Evolutionary conservation across 345 rosid species (phyloP).

Genomic region (Eucalyptus rudis): DNA sequence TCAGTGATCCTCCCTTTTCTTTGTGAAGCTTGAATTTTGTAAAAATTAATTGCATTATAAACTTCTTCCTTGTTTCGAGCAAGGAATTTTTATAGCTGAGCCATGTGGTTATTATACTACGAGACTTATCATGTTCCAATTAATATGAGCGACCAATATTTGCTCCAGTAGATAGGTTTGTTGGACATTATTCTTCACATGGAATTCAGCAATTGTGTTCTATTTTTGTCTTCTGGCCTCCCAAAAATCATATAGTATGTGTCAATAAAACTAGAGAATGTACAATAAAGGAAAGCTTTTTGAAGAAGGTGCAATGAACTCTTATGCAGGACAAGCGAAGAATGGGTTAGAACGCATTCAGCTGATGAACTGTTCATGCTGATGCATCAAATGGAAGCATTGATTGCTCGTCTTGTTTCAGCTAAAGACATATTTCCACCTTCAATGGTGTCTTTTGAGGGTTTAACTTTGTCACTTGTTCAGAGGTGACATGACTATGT

Average conservation of each 20-base stretch:
- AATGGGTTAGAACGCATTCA: slow-evolving; percentile 21
- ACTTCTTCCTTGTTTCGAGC: no score
- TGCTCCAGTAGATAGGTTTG: no score
- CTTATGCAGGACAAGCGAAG: slow-evolving; percentile 26
- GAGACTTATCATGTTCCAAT: no score
- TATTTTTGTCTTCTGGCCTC: neutral
- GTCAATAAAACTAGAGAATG: neutral
- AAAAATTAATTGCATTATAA: neutral
- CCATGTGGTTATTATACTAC: no score
- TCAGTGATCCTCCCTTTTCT: neutral
- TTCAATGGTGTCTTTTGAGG: slow-evolving; percentile 42
- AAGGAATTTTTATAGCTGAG: no score
- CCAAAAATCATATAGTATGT: neutral
- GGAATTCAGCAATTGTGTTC: neutral
- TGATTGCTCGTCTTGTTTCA: slow-evolving; percentile 21
- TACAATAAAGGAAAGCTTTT: neutral
- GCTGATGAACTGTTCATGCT: slow-evolving; percentile 67
- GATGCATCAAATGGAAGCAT: slow-evolving; percentile 36
- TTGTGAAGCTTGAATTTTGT: neutral
- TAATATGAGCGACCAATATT: no score
- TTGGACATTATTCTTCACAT: neutral
- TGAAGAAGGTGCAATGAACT: neutral
- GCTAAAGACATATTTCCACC: slow-evolving; percentile 46
- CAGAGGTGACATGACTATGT: slow-evolving; percentile 6
- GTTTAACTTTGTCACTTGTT: slow-evolving; percentile 36